phyloP scores from a whole-genome alignment of 345 rosid species.

The Reutealis trisperma region DNA sequence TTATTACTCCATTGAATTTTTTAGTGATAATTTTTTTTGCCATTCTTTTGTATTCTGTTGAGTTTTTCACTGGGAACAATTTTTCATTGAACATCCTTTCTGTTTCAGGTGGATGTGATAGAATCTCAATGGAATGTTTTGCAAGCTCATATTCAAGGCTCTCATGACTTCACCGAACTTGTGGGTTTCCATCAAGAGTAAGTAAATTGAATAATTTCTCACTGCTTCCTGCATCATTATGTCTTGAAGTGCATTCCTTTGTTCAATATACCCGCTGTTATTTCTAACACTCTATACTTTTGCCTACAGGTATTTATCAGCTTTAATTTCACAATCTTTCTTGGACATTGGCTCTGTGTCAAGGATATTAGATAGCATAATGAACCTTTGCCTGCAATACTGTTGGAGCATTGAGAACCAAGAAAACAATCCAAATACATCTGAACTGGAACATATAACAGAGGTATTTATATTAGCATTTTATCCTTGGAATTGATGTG shows the following conservation, averaged over 20 bases:
- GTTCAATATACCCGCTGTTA: neutral
- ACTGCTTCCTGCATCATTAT: conserved; percentile 5
- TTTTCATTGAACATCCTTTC: neutral
- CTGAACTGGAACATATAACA: conserved; percentile 76
- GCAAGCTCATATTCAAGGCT: conserved; percentile 80
- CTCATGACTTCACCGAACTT: conserved; percentile 90
- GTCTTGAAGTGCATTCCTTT: neutral
- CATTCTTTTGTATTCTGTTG: too few species aligned
- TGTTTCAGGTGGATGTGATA: conserved; percentile 81
- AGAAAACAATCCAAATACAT: conserved; percentile 69
- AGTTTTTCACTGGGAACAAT: neutral
- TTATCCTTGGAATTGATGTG: neutral
- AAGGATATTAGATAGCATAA: conserved; percentile 90
- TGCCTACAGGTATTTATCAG: conserved; percentile 80
- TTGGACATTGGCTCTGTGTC: conserved; percentile 95
- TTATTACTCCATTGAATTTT: too few species aligned
- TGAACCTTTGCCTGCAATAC: conserved; percentile 94
- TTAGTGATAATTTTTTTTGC: too few species aligned
- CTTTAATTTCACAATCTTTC: conserved; percentile 93
- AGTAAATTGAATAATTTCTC: conserved; percentile 27
- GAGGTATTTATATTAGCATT: conserved; percentile 49
- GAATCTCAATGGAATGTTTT: conserved; percentile 99
- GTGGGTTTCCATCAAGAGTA: conserved; percentile 98
- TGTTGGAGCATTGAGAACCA: conserved; percentile 98
- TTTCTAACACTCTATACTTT: conserved; percentile 19